Conservation (phyloP, 371 early-diverging fungal species). For the Fennellomyces sp. region DNA sequence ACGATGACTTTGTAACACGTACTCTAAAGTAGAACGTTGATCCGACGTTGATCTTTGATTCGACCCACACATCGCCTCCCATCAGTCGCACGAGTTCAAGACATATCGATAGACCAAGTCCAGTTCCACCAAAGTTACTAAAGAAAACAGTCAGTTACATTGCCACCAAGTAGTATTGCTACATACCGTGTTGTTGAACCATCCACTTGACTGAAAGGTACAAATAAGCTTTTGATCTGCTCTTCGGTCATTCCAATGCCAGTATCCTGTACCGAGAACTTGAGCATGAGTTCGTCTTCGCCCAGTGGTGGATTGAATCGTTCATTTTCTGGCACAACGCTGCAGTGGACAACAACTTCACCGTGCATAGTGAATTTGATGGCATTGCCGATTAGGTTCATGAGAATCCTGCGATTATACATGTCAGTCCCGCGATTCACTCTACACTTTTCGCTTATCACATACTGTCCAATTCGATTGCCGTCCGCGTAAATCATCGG, state of each 20-base stretch:
- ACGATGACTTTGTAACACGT: slow-evolving; percentile 35
- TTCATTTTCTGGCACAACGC: slow-evolving; percentile 25
- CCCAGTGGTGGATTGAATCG: slow-evolving; percentile 17
- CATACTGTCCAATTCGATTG: slow-evolving; percentile 44
- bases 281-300: slow-evolving; percentile 27
- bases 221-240: slow-evolving; percentile 55
- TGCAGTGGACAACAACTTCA: slow-evolving; percentile 48
- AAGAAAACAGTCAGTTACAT: neutral
- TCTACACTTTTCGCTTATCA: too few species aligned
- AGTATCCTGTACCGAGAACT: slow-evolving; percentile 47
- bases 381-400: slow-evolving; percentile 49
- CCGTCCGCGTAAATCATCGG: slow-evolving; percentile 52
- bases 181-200: slow-evolving; percentile 54
- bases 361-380: slow-evolving; percentile 63
- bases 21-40: slow-evolving; percentile 57
- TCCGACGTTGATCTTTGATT: slow-evolving; percentile 50
- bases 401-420: slow-evolving; percentile 27
- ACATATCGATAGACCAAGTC: slow-evolving; percentile 66
- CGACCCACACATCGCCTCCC: slow-evolving; percentile 58
- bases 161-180: neutral
- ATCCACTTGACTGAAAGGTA: slow-evolving; percentile 63
- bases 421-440: too few species aligned
- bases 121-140: slow-evolving; percentile 62
- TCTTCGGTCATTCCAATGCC: slow-evolving; percentile 51
- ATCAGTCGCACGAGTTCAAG: slow-evolving; percentile 55